These are phyloP conservation scores for Panicum hallii DNA, from an alignment of 202 grass and related monocot genomes.

Conservation along the genomic window DNA sequence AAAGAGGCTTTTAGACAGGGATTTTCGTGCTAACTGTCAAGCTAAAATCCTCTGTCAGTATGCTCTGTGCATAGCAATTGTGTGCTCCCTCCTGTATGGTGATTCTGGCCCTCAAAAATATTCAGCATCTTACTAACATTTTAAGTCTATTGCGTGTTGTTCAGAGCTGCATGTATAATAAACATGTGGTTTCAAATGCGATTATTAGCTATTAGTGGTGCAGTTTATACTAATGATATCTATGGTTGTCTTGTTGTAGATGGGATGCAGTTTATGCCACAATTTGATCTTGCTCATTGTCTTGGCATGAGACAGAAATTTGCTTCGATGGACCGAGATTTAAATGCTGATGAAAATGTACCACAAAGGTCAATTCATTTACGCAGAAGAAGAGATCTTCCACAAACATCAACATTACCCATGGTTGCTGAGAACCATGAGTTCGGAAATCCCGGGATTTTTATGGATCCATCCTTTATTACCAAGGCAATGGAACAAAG, in stretches of 20 bases:
- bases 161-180: constrained; percentile 23
- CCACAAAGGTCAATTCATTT: constrained; percentile 52
- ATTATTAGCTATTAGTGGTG: constrained; percentile 22
- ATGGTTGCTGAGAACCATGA: constrained; percentile 74
- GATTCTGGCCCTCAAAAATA: constrained; percentile 13
- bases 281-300: constrained; percentile 68
- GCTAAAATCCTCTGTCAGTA: constrained; percentile 11
- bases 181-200: constrained; percentile 28
- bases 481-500: constrained; percentile 57
- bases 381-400: constrained; percentile 71
- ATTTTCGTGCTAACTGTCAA: constrained; percentile 42
- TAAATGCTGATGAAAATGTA: constrained; percentile 65
- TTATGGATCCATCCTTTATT: constrained; percentile 71
- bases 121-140: constrained; percentile 39
- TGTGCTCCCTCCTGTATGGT: constrained; percentile 22
- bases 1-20: constrained; percentile 6
- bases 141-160: constrained; percentile 29
- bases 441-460: constrained; percentile 50
- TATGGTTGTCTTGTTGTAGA: constrained; percentile 58
- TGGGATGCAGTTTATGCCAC: constrained; percentile 63
- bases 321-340: constrained; percentile 57
- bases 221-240: constrained; percentile 36
- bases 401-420: constrained; percentile 62
- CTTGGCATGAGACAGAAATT: constrained; percentile 65
- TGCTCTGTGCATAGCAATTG: background rate